Percentiles rank a stretch among this genome's conserved stretches.
Evolutionary conservation across 1,284 basidiomycete genomes (phyloP).

Genomic region (Cryptococcus wingfieldii): DNA sequence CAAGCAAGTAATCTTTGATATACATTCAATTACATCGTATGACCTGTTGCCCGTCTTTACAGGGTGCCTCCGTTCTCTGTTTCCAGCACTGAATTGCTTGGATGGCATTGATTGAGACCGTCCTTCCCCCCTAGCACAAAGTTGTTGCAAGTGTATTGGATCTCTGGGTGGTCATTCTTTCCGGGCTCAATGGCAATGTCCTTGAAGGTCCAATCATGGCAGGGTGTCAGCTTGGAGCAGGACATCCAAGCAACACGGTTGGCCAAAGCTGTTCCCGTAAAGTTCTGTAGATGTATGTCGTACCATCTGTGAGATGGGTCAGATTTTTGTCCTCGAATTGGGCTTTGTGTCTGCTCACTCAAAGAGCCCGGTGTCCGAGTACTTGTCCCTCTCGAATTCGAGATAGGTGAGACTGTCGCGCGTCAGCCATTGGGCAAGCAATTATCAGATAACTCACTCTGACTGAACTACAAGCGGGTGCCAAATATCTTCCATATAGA

Average conservation of each 20-base stretch:
- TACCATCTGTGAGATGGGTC: conserved; percentile 13
- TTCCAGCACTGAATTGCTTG: conserved; percentile 22
- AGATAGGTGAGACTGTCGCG: conserved; percentile 19
- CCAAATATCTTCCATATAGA: conserved; percentile 39
- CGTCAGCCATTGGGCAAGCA: background rate
- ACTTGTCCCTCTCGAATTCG: conserved; percentile 11
- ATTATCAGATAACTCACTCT: conserved; percentile 15
- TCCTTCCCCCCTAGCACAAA: conserved; percentile 20
- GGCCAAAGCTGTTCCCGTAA: conserved; percentile 19
- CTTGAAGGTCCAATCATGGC: conserved; percentile 26
- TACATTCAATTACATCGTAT: no score
- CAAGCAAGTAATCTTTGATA: no score
- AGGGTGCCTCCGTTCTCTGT: conserved; percentile 14
- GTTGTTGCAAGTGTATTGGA: conserved; percentile 19
- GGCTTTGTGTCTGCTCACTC: conserved; percentile 4
- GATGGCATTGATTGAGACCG: conserved; percentile 20
- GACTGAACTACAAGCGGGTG: conserved; percentile 28
- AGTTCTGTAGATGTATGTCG: conserved; percentile 29
- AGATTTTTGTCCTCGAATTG: background rate
- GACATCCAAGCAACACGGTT: conserved; percentile 32
- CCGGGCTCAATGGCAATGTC: conserved; percentile 24
- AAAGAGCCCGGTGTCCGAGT: conserved; percentile 24
- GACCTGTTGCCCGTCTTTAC: background rate
- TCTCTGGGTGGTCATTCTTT: conserved; percentile 24
- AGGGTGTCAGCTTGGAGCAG: conserved; percentile 29